Conservation (phyloP, 1,284 basidiomycete genomes). For the Takashimella koratensis region DNA sequence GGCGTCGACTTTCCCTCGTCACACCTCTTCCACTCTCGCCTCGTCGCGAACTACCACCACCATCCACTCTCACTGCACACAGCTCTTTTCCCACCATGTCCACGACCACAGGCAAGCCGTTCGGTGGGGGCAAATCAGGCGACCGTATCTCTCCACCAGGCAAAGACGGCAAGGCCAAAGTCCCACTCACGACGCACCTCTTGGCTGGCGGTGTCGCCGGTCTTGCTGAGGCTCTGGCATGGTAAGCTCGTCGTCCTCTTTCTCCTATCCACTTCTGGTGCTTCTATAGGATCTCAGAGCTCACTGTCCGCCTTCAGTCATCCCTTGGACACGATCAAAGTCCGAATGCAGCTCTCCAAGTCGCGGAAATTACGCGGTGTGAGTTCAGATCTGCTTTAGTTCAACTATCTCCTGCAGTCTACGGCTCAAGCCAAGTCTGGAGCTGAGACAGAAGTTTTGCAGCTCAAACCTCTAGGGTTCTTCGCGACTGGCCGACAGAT, state of each 20-base stretch:
- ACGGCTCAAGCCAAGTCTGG: not conserved
- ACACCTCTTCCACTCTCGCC: no score
- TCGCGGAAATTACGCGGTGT: constrained; percentile 75
- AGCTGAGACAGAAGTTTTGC: constrained; percentile 7
- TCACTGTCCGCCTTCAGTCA: constrained; percentile 31
- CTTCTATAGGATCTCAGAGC: no score
- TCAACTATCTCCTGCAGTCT: not conserved
- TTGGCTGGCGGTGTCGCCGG: constrained; percentile 88
- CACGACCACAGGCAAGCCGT: constrained; percentile 28
- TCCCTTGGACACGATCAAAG: constrained; percentile 93
- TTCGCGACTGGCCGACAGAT: constrained; percentile 89
- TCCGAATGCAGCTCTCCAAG: constrained; percentile 92
- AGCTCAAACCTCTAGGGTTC: constrained; percentile 92
- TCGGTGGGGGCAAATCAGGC: constrained; percentile 33
- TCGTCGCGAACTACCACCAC: not conserved
- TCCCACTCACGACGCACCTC: constrained; percentile 78
- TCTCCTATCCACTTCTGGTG: no score
- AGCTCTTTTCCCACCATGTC: constrained; percentile 21
- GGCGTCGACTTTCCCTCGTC: no score
- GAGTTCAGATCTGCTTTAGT: constrained; percentile 38
- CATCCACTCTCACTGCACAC: not conserved
- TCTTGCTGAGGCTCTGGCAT: constrained; percentile 75
- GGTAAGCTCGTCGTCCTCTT: constrained; percentile 48
- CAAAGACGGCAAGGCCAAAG: constrained; percentile 35
- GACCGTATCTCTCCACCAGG: constrained; percentile 19